phyloP scores from a whole-genome alignment of 2,329 filamentous ascomycete species.

The Alternaria sp. region DNA sequence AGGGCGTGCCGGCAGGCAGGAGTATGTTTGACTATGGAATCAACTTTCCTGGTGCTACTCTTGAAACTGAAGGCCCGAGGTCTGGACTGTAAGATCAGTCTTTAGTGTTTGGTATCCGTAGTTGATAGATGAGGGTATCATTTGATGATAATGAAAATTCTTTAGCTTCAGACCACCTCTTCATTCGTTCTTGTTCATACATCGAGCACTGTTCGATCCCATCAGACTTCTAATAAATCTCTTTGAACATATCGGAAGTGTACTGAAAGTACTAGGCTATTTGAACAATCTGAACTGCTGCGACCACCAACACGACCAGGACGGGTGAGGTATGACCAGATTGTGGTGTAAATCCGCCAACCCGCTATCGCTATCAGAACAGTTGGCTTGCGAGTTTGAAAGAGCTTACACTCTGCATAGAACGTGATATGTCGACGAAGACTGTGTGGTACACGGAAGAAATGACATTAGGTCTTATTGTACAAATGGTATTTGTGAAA shows the following conservation, averaged over 20 bases:
- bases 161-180: not conserved
- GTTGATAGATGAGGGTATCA: not conserved
- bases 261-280: fast-evolving
- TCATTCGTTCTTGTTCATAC: not conserved
- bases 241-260: fast-evolving
- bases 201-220: not conserved
- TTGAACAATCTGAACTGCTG: not conserved
- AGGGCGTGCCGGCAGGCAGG: not conserved
- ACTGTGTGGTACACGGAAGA: not conserved
- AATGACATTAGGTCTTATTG: not conserved
- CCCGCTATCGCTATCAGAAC: not conserved
- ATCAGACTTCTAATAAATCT: not conserved
- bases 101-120: not conserved
- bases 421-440: not conserved
- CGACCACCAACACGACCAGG: fast-evolving
- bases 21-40: not conserved
- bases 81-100: not conserved
- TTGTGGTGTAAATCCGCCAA: not conserved
- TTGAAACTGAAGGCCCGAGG: not conserved
- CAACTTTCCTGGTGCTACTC: not conserved
- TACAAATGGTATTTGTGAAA: not conserved
- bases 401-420: not conserved
- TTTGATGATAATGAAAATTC: not conserved
- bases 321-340: not conserved
- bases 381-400: fast-evolving